Evolutionary conservation across 73 alveolate genomes (phyloP), one percentile per base, ranked within the genome.

Genomic region (Paramecium pentaurelia): DNA sequence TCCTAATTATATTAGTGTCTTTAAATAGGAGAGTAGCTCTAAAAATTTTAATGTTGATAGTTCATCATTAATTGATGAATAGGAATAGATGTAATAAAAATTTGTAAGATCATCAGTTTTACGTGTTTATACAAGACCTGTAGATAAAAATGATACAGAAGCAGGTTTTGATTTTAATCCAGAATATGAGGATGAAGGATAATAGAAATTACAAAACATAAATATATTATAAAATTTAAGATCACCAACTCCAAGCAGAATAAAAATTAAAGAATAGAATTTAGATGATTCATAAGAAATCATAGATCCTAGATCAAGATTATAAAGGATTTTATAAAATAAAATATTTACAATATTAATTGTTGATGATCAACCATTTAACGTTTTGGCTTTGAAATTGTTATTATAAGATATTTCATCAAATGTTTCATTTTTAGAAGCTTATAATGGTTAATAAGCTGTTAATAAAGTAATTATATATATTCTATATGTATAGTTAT

Each of bases 371-470:
- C 22, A 89, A 45, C 94, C 94, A 6, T 89, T 89, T 28, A 89
- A 89, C 51, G 84, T 71, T 12, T 40, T 89, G 68, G 90, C 94
- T 16, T 40, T 89, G 20, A 80, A 80, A 80, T 27, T 80, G 6
- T 36, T 80, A 12, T 22, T 80, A 28, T 80, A 80, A 20, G 71
- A 42, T 80, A 45, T 47, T 9, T 40, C 44, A 12, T 25, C 54
- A 49, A 12, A 40, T 42, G 18, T 80, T 36, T 18, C 47, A 18
- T 32, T 44, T 20, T 9, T 83, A 25, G 94, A 89, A 28, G 94
- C 94, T n/a, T 89, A 71, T 89, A 89, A 89, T 71, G 94, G 94
- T 16, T 34, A 89, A 44, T 47, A 89, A 71, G 94, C 94, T 12
- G 42, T 89, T 45, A 64, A 71, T 20, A 89, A 89, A 73, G 86